Evolutionary conservation across 2,329 filamentous ascomycete species (phyloP).

Genomic region (Orbilia ellipsospora): DNA sequence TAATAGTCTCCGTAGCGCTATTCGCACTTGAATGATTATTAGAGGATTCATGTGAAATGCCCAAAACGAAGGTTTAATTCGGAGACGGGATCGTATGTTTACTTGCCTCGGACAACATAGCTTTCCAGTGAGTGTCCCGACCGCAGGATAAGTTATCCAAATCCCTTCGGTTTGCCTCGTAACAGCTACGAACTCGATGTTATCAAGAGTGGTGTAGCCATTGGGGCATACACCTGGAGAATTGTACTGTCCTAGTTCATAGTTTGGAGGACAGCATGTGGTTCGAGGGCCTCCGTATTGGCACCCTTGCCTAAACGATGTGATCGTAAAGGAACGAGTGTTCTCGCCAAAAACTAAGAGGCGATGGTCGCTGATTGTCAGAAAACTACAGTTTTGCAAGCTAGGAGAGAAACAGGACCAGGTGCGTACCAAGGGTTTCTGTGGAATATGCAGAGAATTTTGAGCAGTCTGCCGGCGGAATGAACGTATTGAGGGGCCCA

Average conservation of each 20-base stretch:
- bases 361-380: too few species aligned
- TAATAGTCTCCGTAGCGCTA: constrained; percentile 35
- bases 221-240: constrained; percentile 40
- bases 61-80: too few species aligned
- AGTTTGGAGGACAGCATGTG: constrained; percentile 41
- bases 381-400: too few species aligned
- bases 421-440: constrained; percentile 27
- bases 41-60: neutral
- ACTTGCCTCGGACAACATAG: constrained; percentile 42
- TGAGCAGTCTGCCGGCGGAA: constrained; percentile 21
- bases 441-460: constrained; percentile 36
- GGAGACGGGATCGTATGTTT: neutral
- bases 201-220: constrained; percentile 27
- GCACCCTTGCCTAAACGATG: constrained; percentile 38
- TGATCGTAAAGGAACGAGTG: constrained; percentile 35
- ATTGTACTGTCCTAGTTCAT: constrained; percentile 39
- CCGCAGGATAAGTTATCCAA: constrained; percentile 27
- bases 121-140: constrained; percentile 36
- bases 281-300: constrained; percentile 31
- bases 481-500: too few species aligned
- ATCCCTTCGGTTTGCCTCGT: constrained; percentile 27
- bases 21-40: neutral
- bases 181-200: constrained; percentile 40
- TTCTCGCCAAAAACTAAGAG: constrained; percentile 19
- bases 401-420: neutral